Evolutionary conservation across 805 yeast species (phyloP), one percentile per base, ranked within the genome.

Genomic region (Saturnispora dispora): DNA sequence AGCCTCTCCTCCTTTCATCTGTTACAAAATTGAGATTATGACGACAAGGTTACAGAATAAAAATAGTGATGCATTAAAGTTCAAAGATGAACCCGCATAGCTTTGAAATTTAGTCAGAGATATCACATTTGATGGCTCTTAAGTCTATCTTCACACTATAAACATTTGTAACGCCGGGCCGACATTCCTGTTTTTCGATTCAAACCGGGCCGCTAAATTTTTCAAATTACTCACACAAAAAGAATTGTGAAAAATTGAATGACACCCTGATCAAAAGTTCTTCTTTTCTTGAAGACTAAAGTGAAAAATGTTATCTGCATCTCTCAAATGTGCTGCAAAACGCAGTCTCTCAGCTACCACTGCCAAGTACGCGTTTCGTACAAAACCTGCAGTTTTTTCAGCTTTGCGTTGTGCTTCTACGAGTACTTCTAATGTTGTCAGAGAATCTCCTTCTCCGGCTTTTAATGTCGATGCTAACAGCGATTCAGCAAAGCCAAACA

Each of bases 381-480:
- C 40, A 33, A 33, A 40, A 40, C 30, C n/a, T 22, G 39, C 22
- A 11, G n/a, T 11, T 20, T 33, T 22, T 33, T n/a, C 27, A 18
- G 28, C 47, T 15, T 18, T 25, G 15, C 52, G 54, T 50, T 43
- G 36, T 33, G 48, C 53, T 20, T 47, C 58, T 23, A 20, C 50
- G 28, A 42, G 50, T 10, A 20, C 50, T 33, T 48, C 52, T 6
- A 33, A 28, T 18, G 30, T 53, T 7, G 43, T 51, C 10, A 55
- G 60, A 45, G 60, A 58, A 48, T 49, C 50, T 22, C 60, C 60
- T 15, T 52, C 60, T 9, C 60, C 60, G 15, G 52, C 60, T 6
- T 58, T 58, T 33, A 57, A 58, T 45, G 56, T 52, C 36, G 55
- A 53, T 30, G 11, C 46, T 0, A 51, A 46, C 17, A 11, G 11